Evolutionary conservation across 2,329 filamentous ascomycete genomes (phyloP), one percentile per base, ranked within the genome.

Genomic region (Diaporthe sp.): DNA sequence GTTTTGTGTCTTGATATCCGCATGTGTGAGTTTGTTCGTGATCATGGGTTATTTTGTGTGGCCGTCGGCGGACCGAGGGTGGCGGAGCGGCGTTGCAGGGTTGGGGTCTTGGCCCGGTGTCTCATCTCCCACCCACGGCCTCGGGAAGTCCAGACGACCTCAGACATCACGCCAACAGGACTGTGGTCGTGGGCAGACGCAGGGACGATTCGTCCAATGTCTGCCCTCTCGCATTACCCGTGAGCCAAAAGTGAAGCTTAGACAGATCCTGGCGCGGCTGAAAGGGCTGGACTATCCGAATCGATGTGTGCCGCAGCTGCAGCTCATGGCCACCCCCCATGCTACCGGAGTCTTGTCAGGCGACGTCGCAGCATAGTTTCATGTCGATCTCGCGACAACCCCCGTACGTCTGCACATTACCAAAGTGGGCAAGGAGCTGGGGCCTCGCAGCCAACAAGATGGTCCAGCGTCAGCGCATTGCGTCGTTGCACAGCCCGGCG

Each of bases 341-440:
- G 71, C 58, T 55, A 67, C 72, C 61, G 63, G 63, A 60, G 49
- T 74, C 63, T 75, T 44, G 31, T 71, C 58, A 73, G 75, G 68
- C 44, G 20, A 63, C 65, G 75, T 76, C 75, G 58, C 75, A 76
- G 72, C 67, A 70, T 31, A 57, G 75, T 76, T 76, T 76, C 75
- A 76, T 44, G 61, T 72, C 65, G 25, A 60, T 75, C 72, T 72
- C 75, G 75, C 60, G 72, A 71, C 72, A 55, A 53, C 51, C 70
- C 70, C 53, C 39, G 68, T 65, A 31, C 61, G 42, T 34, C 61
- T 47, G 55, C 42, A 34, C 28, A 51, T 34, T 13, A 13, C 47
- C 34, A 25, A 51, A 51, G 49, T 73, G 47, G 71, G 71, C 71
- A 73, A 55, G 25, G 28, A 49, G 44, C 71, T 53, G 71, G 71